Evolutionary conservation across 306 rosid species (phyloP), one percentile per base, ranked within the genome.

Genomic region (Begonia masoniana): DNA sequence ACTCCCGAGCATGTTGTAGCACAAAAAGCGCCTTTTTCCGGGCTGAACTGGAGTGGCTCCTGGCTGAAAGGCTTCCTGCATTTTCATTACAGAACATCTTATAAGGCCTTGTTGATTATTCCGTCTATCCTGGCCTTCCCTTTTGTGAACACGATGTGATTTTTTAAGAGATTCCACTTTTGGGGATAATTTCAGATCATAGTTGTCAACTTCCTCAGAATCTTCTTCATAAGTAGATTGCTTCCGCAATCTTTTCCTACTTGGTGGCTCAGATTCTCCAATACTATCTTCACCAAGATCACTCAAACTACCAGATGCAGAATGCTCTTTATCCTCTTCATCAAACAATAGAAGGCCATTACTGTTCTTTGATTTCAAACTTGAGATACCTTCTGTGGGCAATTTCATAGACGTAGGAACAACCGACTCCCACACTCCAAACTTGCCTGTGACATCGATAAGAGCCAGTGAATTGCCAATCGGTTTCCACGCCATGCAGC

Each of bases 1-100:
- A 72, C 82, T 67, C 63, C 99, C 99, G 57, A 83, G 86, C 96
- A 91, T 83, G 68, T 74, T 91, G 76, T 86, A 91, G 76, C 96
- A 91, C 67, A 91, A 68, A 75, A 91, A 85, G 48, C 71, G 92
- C 67, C 85, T 83, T 67, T 81, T 85, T 51, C 84, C 99, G 14
- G 79, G 77, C 75, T 75, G 94, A 51, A 65, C 61, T 17, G 94
- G 99, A 62, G 96, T 86, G 6, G 87, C 74, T 26, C 99, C 96
- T 35, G 94, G 82, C 68, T 91, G 99, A 82, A 86, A 91, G 57
- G 94, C 78, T 68, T 68, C 94, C 69, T 83, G 99, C 85, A 77
- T 74, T 74, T 72, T 86, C 10, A 65, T 0, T 68, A 64, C 79
- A 23, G 70, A 55, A 48, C 76, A 56, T 50, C 59, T 52, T 67